Evolutionary conservation across 805 yeast species (phyloP).

Genomic region (Torulaspora franciscae): DNA sequence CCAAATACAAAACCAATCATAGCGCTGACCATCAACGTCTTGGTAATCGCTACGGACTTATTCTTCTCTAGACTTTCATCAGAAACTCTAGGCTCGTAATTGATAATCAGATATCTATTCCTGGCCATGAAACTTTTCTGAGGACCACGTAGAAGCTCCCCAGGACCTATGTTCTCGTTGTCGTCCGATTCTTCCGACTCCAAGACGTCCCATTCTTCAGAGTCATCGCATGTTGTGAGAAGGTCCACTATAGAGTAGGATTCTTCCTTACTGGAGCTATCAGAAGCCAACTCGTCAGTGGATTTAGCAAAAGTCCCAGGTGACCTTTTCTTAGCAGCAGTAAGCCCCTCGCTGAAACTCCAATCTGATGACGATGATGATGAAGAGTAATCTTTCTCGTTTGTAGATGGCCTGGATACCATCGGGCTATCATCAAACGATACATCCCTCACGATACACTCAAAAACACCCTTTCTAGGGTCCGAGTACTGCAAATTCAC

Average conservation of each 20-base stretch:
- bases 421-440: conserved; percentile 18
- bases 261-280: neutral
- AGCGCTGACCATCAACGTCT: conserved; percentile 14
- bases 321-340: neutral
- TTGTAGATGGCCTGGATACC: conserved; percentile 16
- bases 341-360: conserved; percentile 15
- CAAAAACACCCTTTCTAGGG: conserved; percentile 10
- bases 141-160: neutral
- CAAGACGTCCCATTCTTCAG: conserved; percentile 8
- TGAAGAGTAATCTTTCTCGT: conserved; percentile 5
- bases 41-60: neutral
- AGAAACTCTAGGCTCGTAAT: neutral
- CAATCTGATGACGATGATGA: conserved; percentile 15
- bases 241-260: conserved; percentile 5
- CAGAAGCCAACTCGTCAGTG: neutral
- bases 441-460: conserved; percentile 18
- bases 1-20: conserved; percentile 23
- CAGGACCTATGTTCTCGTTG: neutral
- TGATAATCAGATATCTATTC: conserved; percentile 3
- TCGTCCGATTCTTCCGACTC: conserved; percentile 2
- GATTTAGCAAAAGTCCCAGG: neutral
- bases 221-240: neutral
- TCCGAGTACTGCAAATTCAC: conserved; percentile 12
- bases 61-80: neutral
- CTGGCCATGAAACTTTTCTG: neutral